phyloP scores from a whole-genome alignment of 371 early-diverging fungal species.

The Batkoa obscura region DNA sequence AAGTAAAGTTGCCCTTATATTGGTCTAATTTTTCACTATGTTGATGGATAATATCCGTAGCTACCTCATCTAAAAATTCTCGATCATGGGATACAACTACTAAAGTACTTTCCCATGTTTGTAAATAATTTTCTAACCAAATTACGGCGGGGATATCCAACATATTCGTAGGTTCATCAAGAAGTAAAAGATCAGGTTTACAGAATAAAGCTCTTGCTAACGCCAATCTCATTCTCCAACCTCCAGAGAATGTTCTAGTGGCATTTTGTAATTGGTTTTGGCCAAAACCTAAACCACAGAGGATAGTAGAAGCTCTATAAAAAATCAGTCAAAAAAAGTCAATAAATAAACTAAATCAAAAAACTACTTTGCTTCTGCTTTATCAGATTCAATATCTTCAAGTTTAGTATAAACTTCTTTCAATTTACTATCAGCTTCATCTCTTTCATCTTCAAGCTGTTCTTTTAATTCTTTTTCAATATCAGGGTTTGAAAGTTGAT shows the following conservation, averaged over 20 bases:
- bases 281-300: constrained; percentile 89
- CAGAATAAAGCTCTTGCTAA: constrained; percentile 92
- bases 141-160: constrained; percentile 89
- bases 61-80: constrained; percentile 91
- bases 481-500: constrained; percentile 16
- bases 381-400: constrained; percentile 87
- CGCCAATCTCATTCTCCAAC: constrained; percentile 85
- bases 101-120: constrained; percentile 76
- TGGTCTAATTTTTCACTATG: constrained; percentile 81
- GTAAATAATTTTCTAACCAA: constrained; percentile 89
- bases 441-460: constrained; percentile 40
- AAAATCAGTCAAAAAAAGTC: background rate
- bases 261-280: constrained; percentile 56
- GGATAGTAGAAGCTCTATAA: constrained; percentile 68
- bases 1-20: constrained; percentile 87
- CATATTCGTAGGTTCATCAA: constrained; percentile 99
- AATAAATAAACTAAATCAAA: background rate
- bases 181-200: constrained; percentile 86
- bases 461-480: constrained; percentile 18
- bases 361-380: constrained; percentile 69
- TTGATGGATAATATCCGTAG: constrained; percentile 90
- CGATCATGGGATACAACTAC: constrained; percentile 96
- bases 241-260: constrained; percentile 88
- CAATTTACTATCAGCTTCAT: constrained; percentile 37
- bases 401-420: constrained; percentile 67